Evolutionary conservation across 768 basidiomycete genomes (phyloP).

Genomic region (Suillus subluteus): DNA sequence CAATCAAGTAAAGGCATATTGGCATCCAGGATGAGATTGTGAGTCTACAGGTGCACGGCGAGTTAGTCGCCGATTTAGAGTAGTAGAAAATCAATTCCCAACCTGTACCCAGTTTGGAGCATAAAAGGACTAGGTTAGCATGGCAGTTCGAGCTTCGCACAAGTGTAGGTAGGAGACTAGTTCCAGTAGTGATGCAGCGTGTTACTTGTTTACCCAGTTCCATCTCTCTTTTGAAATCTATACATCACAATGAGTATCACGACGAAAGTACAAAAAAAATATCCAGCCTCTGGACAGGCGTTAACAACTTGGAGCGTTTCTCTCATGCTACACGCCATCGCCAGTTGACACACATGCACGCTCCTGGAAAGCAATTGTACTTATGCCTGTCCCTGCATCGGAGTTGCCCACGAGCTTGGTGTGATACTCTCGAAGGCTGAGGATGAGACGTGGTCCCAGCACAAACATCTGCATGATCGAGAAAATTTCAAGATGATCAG

Average conservation of each 20-base stretch:
- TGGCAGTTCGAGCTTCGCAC: background rate
- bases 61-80: no score
- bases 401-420: background rate
- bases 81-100: no score
- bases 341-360: background rate
- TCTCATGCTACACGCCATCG: background rate
- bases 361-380: background rate
- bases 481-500: background rate
- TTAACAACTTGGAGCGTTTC: background rate
- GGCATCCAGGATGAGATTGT: no score
- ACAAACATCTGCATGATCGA: background rate
- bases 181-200: no score
- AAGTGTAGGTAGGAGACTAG: background rate
- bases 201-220: background rate
- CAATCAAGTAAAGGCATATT: no score
- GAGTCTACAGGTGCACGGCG: no score
- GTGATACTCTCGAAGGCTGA: background rate
- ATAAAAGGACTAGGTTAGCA: no score
- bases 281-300: background rate
- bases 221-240: background rate
- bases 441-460: slow-evolving; percentile 1
- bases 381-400: background rate
- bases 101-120: no score
- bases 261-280: background rate
- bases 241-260: background rate